A percentile compares a stretch with the other conserved stretches of the same genome.
These are phyloP conservation scores for Penicillium canariense DNA, from an alignment of 495 filamentous ascomycete genomes.

Conservation along the genomic window DNA sequence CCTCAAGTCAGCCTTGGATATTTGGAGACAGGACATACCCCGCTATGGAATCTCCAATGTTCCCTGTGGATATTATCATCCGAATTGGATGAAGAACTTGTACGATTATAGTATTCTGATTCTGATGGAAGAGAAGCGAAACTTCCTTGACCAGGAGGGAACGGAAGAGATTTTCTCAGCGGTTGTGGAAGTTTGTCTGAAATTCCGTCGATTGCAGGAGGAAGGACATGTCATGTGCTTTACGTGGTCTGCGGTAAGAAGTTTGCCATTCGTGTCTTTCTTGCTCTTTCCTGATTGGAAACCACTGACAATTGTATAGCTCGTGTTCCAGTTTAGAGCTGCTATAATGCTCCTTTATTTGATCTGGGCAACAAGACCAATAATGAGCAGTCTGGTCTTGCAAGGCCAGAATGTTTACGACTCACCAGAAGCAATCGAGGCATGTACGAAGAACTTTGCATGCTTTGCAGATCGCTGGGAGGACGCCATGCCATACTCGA, in stretches of 20 bases:
- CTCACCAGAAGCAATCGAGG: slow-evolving; percentile 22
- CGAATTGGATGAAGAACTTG: slow-evolving; percentile 34
- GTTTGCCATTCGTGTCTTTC: no score
- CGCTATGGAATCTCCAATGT: slow-evolving; percentile 23
- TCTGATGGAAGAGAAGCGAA: slow-evolving; percentile 29
- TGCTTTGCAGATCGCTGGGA: slow-evolving; percentile 29
- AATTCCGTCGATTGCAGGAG: slow-evolving; percentile 29
- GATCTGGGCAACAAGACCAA: slow-evolving; percentile 24
- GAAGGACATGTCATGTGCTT: slow-evolving; percentile 37
- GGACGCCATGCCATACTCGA: slow-evolving; percentile 27
- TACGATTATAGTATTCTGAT: slow-evolving; percentile 37
- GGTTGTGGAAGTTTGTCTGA: slow-evolving; percentile 29
- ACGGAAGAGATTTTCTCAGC: slow-evolving; percentile 29
- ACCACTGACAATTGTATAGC: slow-evolving; percentile 17
- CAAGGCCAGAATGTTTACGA: slow-evolving; percentile 6
- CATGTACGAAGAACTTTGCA: slow-evolving; percentile 23
- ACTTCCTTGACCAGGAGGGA: slow-evolving; percentile 26
- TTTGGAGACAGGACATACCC: slow-evolving; percentile 36
- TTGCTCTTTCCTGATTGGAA: neutral
- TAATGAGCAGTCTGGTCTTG: slow-evolving; percentile 1
- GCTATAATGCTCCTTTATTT: slow-evolving; percentile 35
- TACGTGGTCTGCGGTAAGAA: slow-evolving; percentile 37
- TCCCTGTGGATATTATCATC: slow-evolving; percentile 28
- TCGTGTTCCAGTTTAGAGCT: slow-evolving; percentile 34
- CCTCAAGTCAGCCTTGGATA: slow-evolving; percentile 27